Conservation (phyloP, 2,329 filamentous ascomycete species). For the Neopestalotiopsis sp. region DNA sequence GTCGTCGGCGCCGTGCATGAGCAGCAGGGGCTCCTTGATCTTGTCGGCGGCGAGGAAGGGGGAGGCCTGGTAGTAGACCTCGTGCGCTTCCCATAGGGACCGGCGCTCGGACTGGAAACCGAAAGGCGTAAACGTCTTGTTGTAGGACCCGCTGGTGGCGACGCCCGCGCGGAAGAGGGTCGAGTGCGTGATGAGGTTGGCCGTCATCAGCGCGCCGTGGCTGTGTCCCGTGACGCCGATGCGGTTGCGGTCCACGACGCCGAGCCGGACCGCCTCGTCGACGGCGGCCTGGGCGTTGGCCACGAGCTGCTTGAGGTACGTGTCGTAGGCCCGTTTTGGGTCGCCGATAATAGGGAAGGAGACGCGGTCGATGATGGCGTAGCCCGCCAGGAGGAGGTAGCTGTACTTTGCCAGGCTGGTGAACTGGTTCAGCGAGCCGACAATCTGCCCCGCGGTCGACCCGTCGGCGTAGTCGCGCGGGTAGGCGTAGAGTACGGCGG, state of each 20-base stretch:
- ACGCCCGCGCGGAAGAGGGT: neutral
- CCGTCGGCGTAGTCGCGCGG: slow-evolving; percentile 7
- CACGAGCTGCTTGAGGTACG: slow-evolving; percentile 10
- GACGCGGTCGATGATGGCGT: slow-evolving; percentile 7
- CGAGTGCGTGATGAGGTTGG: slow-evolving; percentile 1
- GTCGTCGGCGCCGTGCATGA: slow-evolving; percentile 11
- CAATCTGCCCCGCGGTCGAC: slow-evolving; percentile 4
- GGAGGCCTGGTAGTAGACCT: neutral
- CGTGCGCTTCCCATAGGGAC: neutral
- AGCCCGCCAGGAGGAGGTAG: slow-evolving; percentile 4
- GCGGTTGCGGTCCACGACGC: neutral
- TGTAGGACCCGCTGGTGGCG: neutral
- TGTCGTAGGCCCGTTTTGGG: neutral
- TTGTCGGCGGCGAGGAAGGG: slow-evolving; percentile 12
- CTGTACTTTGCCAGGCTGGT: neutral
- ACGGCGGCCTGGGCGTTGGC: slow-evolving; percentile 5
- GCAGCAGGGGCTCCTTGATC: neutral
- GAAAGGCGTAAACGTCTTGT: slow-evolving; percentile 4
- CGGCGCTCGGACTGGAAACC: slow-evolving; percentile 5
- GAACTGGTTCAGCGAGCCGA: neutral
- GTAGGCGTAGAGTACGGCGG: neutral
- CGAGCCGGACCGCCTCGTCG: neutral
- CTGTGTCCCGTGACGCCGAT: slow-evolving; percentile 10
- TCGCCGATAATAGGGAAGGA: slow-evolving; percentile 8
- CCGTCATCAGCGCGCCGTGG: slow-evolving; percentile 3